Conservation (phyloP, 768 basidiomycete species). For the Phlegmacium glaucopus region DNA sequence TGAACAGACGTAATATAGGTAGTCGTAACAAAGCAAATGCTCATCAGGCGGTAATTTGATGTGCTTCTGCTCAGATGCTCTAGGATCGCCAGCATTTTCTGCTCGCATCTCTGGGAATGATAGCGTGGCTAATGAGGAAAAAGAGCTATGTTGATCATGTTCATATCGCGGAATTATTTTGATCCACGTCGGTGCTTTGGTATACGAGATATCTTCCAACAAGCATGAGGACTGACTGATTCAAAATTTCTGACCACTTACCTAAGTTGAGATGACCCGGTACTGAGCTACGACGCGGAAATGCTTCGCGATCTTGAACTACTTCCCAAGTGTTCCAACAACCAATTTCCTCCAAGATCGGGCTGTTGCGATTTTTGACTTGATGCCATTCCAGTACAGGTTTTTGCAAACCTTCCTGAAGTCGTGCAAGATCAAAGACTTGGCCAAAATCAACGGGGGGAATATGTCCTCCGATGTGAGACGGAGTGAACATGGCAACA, state of each 20-base stretch:
- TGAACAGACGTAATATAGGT: constrained; percentile 46
- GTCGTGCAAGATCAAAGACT: constrained; percentile 56
- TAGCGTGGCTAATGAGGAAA: constrained; percentile 44
- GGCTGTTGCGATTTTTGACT: constrained; percentile 46
- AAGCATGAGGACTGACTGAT: not conserved
- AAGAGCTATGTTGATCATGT: constrained; percentile 41
- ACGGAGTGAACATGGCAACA: constrained; percentile 54
- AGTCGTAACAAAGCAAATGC: constrained; percentile 50
- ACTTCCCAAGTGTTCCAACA: constrained; percentile 55
- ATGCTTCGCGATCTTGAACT: constrained; percentile 35
- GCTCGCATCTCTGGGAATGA: constrained; percentile 42
- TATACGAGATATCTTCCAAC: constrained; percentile 50
- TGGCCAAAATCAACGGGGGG: constrained; percentile 53
- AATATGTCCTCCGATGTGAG: constrained; percentile 49
- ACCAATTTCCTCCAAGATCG: constrained; percentile 44
- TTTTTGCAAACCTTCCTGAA: constrained; percentile 38
- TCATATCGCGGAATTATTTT: constrained; percentile 43
- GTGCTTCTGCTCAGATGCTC: constrained; percentile 36
- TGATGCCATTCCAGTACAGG: constrained; percentile 64
- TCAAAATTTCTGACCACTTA: constrained; percentile 15
- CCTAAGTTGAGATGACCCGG: constrained; percentile 40
- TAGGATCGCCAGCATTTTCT: constrained; percentile 35
- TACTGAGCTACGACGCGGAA: constrained; percentile 36
- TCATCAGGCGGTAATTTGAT: constrained; percentile 48
- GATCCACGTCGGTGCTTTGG: constrained; percentile 44